Evolutionary conservation across 2,329 filamentous ascomycete genomes (phyloP), one percentile per base, ranked within the genome.

Genomic region (Trichoderma guizhouense): DNA sequence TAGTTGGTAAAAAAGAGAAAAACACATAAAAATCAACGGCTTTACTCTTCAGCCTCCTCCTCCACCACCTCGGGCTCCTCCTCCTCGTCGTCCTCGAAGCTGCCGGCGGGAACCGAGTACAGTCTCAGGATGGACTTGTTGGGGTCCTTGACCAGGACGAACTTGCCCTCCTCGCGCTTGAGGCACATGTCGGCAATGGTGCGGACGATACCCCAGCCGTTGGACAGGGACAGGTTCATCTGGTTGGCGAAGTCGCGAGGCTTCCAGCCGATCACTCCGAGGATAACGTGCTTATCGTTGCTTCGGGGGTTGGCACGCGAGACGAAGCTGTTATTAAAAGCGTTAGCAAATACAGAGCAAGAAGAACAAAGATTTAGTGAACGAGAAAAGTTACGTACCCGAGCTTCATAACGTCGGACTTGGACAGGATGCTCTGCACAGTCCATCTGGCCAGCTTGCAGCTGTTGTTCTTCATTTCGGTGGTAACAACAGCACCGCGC

Each of bases 381-480:
- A 55, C 36, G 18, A 21, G 21, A 36, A 55, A 43, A 58, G 39
- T 55, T 87, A 32, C 91, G 76, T 86, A 95, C 92, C 94, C 96
- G 82, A 99, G 91, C 88, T 98, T 99, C 94, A 99, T 98, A 76
- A 94, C 88, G 81, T 99, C 96, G n/a, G 96, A 95, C 85, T 95
- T 95, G 81, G 95, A 95, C 72, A 99, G 90, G 79, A 99, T 98
- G 80, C 92, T 93, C 87, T 99, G 96, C 57, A 95, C 94, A 36
- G 96, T 97, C 96, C 96, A 99, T 82, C 96, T 89, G 72, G 96
- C 96, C 74, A 99, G 91, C 88, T 99, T 99, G 92, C 94, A 97
- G 80, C 91, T 94, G 89, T 99, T 99, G 90, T 99, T 99, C 93
- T 99, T 99, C 96, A 99, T 99, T 87, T 99, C 96, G 14, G 96